Conservation (phyloP, 257 asterid genomes). For the Echium plantagineum region DNA sequence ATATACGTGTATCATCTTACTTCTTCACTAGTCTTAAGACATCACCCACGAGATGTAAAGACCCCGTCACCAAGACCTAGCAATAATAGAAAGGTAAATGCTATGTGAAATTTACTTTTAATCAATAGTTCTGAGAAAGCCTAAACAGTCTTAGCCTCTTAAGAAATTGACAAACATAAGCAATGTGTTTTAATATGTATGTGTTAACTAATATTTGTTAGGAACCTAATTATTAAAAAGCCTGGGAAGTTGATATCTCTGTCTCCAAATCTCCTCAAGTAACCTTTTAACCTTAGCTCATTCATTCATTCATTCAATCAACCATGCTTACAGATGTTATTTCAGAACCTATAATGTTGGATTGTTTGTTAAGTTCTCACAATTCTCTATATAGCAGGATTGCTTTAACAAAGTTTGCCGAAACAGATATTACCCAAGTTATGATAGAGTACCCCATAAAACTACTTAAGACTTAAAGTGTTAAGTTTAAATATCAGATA, state of each 20-base stretch:
- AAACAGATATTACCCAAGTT: background rate
- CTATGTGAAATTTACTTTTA: background rate
- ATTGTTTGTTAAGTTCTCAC: background rate
- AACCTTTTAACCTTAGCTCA: too few relatives aligned
- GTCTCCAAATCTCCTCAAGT: too few relatives aligned
- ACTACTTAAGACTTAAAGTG: background rate
- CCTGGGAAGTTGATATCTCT: too few relatives aligned
- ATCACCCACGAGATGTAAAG: conserved; percentile 68
- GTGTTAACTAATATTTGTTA: too few relatives aligned
- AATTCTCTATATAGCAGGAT: background rate
- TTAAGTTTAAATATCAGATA: too few relatives aligned
- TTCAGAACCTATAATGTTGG: background rate
- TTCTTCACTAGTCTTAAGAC: conserved; percentile 65
- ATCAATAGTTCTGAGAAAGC: too few relatives aligned
- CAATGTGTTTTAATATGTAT: background rate
- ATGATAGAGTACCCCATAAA: background rate
- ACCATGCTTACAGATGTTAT: background rate
- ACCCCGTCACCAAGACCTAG: conserved; percentile 78
- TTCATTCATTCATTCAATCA: too few relatives aligned
- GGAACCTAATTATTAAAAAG: too few relatives aligned
- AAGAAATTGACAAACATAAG: background rate
- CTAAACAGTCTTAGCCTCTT: background rate
- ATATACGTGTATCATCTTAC: conserved; percentile 14
- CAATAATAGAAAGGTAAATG: background rate
- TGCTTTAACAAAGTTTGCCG: background rate